Evolutionary conservation across 2,329 filamentous ascomycete species (phyloP).

Genomic region (Trichoderma sp.): DNA sequence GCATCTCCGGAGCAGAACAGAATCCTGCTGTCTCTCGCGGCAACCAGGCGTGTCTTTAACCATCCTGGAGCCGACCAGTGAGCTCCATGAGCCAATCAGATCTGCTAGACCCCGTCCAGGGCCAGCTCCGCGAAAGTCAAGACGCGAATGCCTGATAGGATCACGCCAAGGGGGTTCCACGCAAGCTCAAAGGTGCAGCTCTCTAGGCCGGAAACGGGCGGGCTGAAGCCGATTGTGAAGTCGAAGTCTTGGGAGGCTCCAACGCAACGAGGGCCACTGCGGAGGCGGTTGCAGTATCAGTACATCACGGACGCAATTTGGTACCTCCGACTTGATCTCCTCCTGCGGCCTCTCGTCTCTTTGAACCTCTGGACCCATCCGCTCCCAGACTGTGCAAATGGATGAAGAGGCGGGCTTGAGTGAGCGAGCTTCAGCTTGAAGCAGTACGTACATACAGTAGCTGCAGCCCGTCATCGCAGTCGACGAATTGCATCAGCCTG

Average conservation of each 20-base stretch:
- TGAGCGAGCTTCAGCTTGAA: neutral
- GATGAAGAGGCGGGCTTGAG: no score
- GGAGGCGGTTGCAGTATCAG: neutral
- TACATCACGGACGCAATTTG: neutral
- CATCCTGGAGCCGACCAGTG: neutral
- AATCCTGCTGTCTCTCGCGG: constrained; percentile 6
- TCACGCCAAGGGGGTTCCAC: neutral
- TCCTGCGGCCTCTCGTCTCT: no score
- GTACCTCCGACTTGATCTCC: neutral
- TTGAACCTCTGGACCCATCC: no score
- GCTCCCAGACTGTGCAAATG: no score
- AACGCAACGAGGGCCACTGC: neutral
- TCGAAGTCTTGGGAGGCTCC: neutral
- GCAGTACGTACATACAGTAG: constrained; percentile 10
- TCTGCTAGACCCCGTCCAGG: neutral
- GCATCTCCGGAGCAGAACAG: constrained; percentile 10
- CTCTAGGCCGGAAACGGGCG: constrained; percentile 17
- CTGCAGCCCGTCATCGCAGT: neutral
- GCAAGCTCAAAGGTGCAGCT: neutral
- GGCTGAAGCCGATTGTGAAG: neutral
- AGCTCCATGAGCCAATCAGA: neutral
- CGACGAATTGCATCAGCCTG: constrained; percentile 17
- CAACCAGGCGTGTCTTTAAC: neutral
- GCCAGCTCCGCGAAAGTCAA: constrained; percentile 14
- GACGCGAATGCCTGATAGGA: neutral